These are phyloP conservation scores for Tarenaya hassleriana DNA, from an alignment of 345 rosid species.

Conservation along the genomic window DNA sequence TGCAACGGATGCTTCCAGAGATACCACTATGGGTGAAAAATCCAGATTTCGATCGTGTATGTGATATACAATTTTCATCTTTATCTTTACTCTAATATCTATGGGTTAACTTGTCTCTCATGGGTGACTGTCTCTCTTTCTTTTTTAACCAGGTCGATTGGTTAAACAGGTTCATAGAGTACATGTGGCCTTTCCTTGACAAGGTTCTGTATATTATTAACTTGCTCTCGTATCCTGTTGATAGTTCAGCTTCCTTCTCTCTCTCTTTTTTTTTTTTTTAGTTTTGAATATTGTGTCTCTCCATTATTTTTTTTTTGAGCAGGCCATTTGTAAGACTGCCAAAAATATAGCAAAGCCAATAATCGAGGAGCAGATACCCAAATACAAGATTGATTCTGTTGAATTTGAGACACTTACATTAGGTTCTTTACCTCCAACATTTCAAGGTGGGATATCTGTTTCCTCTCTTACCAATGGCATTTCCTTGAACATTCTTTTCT, in stretches of 20 bases:
- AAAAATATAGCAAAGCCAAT: conserved; percentile 67
- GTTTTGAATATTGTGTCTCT: neutral
- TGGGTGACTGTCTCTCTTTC: conserved; percentile 5
- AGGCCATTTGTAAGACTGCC: conserved; percentile 89
- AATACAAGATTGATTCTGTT: conserved; percentile 85
- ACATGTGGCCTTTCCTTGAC: conserved; percentile 96
- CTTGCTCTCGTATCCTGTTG: neutral
- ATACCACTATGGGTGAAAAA: conserved; percentile 92
- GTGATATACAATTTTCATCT: conserved; percentile 26
- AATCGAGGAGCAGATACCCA: conserved; percentile 87
- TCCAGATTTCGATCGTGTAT: conserved; percentile 89
- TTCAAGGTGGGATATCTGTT: conserved; percentile 44
- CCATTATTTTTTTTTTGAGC: conserved; percentile 2
- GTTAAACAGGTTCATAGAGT: conserved; percentile 70
- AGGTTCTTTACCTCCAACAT: conserved; percentile 86
- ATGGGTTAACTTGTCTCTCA: conserved; percentile 7
- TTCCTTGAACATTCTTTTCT: conserved; percentile 5
- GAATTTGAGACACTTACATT: conserved; percentile 79
- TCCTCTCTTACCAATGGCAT: conserved; percentile 1
- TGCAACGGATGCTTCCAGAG: conserved; percentile 87
- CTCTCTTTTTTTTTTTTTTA: conserved; percentile 5
- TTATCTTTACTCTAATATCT: neutral
- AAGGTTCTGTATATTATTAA: conserved; percentile 52
- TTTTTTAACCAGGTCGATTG: conserved; percentile 58
- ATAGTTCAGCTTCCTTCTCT: conserved; percentile 13